phyloP scores from a whole-genome alignment of 371 early-diverging fungal genomes.

The Rhizopus stolonifer region DNA sequence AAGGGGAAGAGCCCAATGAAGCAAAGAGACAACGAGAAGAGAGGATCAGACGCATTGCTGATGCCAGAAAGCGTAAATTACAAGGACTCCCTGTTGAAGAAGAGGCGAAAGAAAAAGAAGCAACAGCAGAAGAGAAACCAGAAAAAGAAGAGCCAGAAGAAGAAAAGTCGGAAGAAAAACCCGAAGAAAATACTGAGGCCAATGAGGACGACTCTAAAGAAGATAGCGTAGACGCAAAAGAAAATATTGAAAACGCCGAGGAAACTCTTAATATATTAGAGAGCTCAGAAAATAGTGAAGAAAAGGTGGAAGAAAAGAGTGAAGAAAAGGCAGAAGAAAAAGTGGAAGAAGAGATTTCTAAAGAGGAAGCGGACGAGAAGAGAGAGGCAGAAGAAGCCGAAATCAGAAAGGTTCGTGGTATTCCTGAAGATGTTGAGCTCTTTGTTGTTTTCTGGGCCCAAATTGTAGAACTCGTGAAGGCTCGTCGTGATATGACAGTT shows the following conservation, averaged over 20 bases:
- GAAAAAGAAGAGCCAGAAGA: constrained; percentile 15
- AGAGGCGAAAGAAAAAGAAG: constrained; percentile 33
- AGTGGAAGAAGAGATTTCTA: constrained; percentile 16
- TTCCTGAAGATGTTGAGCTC: constrained; percentile 80
- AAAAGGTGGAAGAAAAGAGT: constrained; percentile 25
- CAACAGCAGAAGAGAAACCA: too few species aligned
- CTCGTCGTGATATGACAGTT: constrained; percentile 86
- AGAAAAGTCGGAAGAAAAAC: not conserved
- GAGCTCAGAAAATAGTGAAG: constrained; percentile 9
- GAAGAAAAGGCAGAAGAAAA: constrained; percentile 26
- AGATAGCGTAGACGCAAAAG: constrained; percentile 12
- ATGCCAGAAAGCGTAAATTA: constrained; percentile 27
- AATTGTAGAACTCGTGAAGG: constrained; percentile 85
- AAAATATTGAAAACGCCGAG: constrained; percentile 15
- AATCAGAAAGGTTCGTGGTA: constrained; percentile 58
- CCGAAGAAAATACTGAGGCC: constrained; percentile 7
- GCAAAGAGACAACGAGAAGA: constrained; percentile 24
- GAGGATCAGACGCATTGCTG: constrained; percentile 26
- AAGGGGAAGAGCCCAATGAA: constrained; percentile 31
- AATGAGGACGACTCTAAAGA: constrained; percentile 10
- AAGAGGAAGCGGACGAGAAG: constrained; percentile 24
- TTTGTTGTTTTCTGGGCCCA: constrained; percentile 95
- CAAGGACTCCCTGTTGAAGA: constrained; percentile 22
- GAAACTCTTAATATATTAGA: constrained; percentile 30
- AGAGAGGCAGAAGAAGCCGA: constrained; percentile 16